Evolutionary conservation across 768 basidiomycete species (phyloP), one percentile per base, ranked within the genome.

Genomic region (Mycena galopus): DNA sequence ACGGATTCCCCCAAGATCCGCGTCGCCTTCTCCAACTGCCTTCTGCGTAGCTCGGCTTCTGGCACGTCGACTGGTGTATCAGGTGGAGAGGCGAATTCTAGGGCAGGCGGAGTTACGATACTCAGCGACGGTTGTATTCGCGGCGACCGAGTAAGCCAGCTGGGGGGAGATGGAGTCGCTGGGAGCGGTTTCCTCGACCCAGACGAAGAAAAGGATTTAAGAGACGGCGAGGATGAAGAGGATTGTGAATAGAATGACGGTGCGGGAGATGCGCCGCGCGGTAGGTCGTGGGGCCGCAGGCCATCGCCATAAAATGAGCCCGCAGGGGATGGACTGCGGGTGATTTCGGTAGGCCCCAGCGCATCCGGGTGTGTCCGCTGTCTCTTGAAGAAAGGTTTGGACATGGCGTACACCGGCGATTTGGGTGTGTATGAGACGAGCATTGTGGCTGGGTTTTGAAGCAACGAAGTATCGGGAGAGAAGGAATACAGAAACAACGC

Each of bases 1-100:
- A 73, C 44, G n/a, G 56, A 50, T 56, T 73, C 72, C 57, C 72
- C 72, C 16, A 73, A 55, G 35, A 73, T 59, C 6, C 72, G 66
- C 2, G 72, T 65, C 29, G 72, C 72, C 56, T 73, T 73, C 23
- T 68, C 67, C 10, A 73, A 25, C 37, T 73, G 72, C 47, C 72
- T 47, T 16, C 72, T 17, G 10, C 72, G 72, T 35, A 68, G 21
- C 67, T 68, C 72, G 47, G 66, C 67, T 55, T 65, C 62, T 25
- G 72, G 27, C 7, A 73, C 63, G 6, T 73, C 67, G 11, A 61
- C 35, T 4, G 72, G 72, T 16, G 72, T 60, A 0, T 60, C 72
- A 17, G 67, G 72, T 4, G 65, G 65, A 30, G 71, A 72, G 21
- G 71, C 32, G 51, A 67, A 63, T 19, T 66, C 65, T 1, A 50